A percentile compares a stretch with the other conserved stretches of the same genome.
Conservation (phyloP, 257 asterid species). For the Solanum lignicaule region DNA sequence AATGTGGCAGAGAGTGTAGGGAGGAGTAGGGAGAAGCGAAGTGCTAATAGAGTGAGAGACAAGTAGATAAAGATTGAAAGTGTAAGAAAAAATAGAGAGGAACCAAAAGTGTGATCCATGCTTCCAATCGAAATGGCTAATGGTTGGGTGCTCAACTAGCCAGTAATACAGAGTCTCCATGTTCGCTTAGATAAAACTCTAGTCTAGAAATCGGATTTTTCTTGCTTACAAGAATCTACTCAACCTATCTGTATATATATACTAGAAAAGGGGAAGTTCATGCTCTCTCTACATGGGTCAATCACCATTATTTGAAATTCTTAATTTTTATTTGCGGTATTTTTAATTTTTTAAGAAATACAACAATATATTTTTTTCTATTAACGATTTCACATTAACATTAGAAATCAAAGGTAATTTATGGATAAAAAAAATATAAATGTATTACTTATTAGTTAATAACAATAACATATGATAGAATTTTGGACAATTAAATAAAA, state of each 20-base stretch:
- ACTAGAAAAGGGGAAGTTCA: no score
- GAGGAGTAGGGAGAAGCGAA: slow-evolving; percentile 12
- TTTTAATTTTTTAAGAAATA: no score
- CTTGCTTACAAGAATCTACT: neutral
- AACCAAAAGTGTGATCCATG: slow-evolving; percentile 39
- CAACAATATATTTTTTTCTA: no score
- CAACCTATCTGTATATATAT: neutral
- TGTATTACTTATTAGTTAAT: no score
- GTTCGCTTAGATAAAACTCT: neutral
- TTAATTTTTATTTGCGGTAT: no score
- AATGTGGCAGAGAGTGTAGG: slow-evolving; percentile 26
- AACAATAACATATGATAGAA: no score
- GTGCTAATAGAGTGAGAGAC: slow-evolving; percentile 39
- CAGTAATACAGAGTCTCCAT: slow-evolving; percentile 44
- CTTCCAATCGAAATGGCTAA: slow-evolving; percentile 57
- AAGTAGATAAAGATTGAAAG: slow-evolving; percentile 51
- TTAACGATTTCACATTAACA: no score
- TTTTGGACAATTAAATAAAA: no score
- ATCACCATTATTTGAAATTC: no score
- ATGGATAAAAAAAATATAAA: no score
- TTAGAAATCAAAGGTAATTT: no score
- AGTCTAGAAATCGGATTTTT: slow-evolving; percentile 3
- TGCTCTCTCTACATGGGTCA: no score
- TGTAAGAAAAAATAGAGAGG: slow-evolving; percentile 41
- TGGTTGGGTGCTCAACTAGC: slow-evolving; percentile 57